phyloP scores from a whole-genome alignment of 108 stramenopile genomes.

The Cyclotella sp. region DNA sequence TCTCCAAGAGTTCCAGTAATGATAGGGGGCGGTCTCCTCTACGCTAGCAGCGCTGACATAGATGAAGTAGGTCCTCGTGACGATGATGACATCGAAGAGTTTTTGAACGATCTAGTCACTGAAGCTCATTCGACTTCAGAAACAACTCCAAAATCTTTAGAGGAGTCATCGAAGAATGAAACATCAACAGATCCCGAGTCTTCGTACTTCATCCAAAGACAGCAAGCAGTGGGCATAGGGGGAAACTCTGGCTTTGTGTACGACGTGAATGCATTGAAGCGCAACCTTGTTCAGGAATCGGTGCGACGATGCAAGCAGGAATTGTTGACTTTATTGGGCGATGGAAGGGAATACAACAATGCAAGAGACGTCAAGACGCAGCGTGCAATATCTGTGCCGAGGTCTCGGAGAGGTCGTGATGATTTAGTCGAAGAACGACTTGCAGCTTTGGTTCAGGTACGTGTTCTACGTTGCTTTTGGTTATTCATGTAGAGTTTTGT shows the following conservation, averaged over 20 bases:
- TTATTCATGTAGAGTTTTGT: background rate
- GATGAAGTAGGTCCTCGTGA: background rate
- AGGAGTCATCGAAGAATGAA: slow-evolving; percentile 1
- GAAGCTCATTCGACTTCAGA: background rate
- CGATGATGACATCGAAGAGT: slow-evolving; percentile 12
- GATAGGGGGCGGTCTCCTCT: background rate
- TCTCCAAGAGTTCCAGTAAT: background rate
- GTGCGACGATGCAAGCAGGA: slow-evolving; percentile 61
- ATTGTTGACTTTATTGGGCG: slow-evolving; percentile 52
- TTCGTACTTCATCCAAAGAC: slow-evolving; percentile 44
- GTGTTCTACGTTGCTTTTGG: background rate
- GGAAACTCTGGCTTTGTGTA: slow-evolving; percentile 58
- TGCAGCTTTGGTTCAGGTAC: slow-evolving; percentile 63
- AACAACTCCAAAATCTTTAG: background rate
- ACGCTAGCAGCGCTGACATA: background rate
- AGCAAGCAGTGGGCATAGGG: slow-evolving; percentile 59
- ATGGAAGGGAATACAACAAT: slow-evolving; percentile 45
- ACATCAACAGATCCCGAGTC: slow-evolving; percentile 12
- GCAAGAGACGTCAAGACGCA: slow-evolving; percentile 3
- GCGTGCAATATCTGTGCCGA: slow-evolving; percentile 17
- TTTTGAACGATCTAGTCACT: slow-evolving; percentile 5
- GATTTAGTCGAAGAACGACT: slow-evolving; percentile 65
- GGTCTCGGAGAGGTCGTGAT: slow-evolving; percentile 44
- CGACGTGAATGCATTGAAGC: slow-evolving; percentile 66
- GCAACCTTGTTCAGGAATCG: slow-evolving; percentile 71